Conservation (phyloP, 768 basidiomycete species). For the Calocybe cyanea region DNA sequence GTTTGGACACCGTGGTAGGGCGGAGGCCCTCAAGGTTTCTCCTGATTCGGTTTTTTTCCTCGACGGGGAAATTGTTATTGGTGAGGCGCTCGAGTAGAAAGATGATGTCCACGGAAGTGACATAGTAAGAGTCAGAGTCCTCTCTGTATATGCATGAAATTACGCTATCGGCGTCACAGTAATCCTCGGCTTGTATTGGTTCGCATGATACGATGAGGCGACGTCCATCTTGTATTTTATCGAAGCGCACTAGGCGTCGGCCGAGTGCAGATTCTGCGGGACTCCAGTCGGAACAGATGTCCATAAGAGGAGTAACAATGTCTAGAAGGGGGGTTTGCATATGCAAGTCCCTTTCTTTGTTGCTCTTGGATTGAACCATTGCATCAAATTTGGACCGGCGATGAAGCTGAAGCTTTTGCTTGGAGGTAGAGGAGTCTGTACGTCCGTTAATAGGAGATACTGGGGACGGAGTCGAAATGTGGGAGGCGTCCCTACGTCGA, state of each 20-base stretch:
- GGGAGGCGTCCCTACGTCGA: slow-evolving; percentile 36
- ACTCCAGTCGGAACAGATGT: slow-evolving; percentile 56
- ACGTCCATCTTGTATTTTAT: slow-evolving; percentile 71
- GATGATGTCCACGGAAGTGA: slow-evolving; percentile 96
- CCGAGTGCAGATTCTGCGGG: slow-evolving; percentile 62
- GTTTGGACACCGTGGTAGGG: slow-evolving; percentile 88
- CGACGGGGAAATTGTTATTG: slow-evolving; percentile 81
- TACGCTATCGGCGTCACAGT: slow-evolving; percentile 70
- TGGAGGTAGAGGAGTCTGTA: background rate
- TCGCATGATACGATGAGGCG: slow-evolving; percentile 78
- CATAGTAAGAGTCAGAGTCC: slow-evolving; percentile 71
- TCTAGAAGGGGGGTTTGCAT: slow-evolving; percentile 58
- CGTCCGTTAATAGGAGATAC: background rate
- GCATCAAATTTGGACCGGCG: slow-evolving; percentile 41
- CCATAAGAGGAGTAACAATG: slow-evolving; percentile 52
- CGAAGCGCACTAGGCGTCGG: slow-evolving; percentile 85
- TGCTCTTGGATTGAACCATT: slow-evolving; percentile 39
- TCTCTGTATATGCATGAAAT: slow-evolving; percentile 93
- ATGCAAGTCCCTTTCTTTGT: slow-evolving; percentile 34
- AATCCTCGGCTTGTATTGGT: slow-evolving; percentile 69
- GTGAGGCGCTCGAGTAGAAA: slow-evolving; percentile 78
- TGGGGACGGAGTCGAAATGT: slow-evolving; percentile 22
- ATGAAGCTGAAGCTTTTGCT: slow-evolving; percentile 28
- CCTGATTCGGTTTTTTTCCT: slow-evolving; percentile 95
- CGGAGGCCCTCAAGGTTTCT: slow-evolving; percentile 91